Conservation (phyloP, 306 rosid genomes). For the Ceratonia siliqua region DNA sequence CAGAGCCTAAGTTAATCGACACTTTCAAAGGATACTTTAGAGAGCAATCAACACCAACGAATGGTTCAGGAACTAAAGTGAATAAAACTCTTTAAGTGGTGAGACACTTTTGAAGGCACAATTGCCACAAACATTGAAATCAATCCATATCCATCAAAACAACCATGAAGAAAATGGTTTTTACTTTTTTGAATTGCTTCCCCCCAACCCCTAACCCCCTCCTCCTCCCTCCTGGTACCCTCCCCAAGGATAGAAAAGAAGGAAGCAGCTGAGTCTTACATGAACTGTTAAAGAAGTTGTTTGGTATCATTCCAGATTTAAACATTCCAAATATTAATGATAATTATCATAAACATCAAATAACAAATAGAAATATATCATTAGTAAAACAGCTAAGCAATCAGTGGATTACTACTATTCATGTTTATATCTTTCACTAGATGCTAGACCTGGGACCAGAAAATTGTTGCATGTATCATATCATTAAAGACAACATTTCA, state of each 20-base stretch:
- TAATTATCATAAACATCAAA: background rate
- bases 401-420: conserved; percentile 10
- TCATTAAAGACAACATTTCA: conserved; percentile 25
- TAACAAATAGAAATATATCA: background rate
- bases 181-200: background rate
- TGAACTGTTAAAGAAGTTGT: background rate
- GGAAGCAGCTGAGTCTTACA: background rate
- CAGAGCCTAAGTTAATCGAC: background rate
- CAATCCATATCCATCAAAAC: conserved; percentile 1
- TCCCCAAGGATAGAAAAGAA: no score
- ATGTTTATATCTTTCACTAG: background rate
- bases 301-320: background rate
- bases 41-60: conserved; percentile 17
- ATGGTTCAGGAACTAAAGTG: background rate
- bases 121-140: background rate
- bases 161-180: background rate
- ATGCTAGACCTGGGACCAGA: conserved; percentile 1
- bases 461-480: background rate
- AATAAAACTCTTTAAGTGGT: no score
- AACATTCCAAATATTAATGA: background rate
- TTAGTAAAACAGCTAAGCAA: conserved; percentile 5
- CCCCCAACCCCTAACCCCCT: background rate
- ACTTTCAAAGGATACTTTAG: conserved; percentile 2
- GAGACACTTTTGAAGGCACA: no score
- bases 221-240: no score